Evolutionary conservation across 345 rosid genomes (phyloP), one percentile per base, ranked within the genome.

Genomic region (Nephelium lappaceum): DNA sequence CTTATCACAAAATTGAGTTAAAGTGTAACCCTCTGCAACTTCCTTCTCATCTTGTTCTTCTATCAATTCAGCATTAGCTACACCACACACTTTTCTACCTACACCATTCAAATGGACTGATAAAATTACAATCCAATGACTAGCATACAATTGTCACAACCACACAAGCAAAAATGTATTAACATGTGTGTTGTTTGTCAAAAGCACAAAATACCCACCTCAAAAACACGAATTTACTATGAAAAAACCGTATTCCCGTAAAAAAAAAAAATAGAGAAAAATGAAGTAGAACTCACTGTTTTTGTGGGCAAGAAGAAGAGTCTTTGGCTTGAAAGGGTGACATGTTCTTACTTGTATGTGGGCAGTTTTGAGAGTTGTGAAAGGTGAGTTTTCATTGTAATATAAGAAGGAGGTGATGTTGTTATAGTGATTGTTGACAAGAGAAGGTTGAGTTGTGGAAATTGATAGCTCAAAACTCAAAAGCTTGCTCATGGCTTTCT

Each of bases 1-100:
- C 83, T 86, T 92, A 78, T 96, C 99, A 78, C 94, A 89, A 80
- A 96, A 85, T 67, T 91, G 90, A 71, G 92, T 86, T 79, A 90
- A 82, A 36, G 90, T 87, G 83, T 84, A 93, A 43, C 98, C 98
- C 74, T 88, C 70, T 19, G 89, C 95, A 70, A 91, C 90, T 84
- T 92, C 97, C 76, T 82, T 86, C 11, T 91, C 92, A 75, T 74
- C 79, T 63, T 85, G 67, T 49, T 85, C 69, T 67, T 81, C 92
- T 31, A 81, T 90, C 84, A 81, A 83, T 73, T 77, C 78, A 75
- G 81, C 85, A 79, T 82, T 76, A 49, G 67, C 83, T 39, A 63
- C 27, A 11, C 61, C 60, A 82, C 83, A 87, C 51, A 88, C 88
- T 87, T 79, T 78, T 39, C 78, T 72, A 87, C 87, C 98, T 91